Evolutionary conservation across 225 moss, liverwort and hornwort genomes (phyloP).

Genomic region (Physcomitrium patens): DNA sequence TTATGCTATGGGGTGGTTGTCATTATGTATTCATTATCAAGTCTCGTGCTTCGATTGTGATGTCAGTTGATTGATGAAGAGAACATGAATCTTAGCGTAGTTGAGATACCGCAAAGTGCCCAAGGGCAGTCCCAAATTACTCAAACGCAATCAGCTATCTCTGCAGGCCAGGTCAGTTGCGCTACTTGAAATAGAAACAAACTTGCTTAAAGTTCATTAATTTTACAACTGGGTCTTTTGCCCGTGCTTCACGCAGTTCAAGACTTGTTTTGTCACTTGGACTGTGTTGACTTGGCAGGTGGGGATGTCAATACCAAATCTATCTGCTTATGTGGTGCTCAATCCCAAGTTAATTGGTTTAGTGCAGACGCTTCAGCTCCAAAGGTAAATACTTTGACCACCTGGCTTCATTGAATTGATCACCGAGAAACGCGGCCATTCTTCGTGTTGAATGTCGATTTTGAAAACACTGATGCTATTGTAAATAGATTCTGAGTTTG

Average conservation of each 20-base stretch:
- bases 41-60: conserved; percentile 33
- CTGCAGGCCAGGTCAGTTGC: conserved; percentile 50
- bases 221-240: conserved; percentile 7
- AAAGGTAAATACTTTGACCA: conserved; percentile 52
- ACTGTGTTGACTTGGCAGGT: conserved; percentile 61
- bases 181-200: conserved; percentile 14
- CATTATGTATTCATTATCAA: conserved; percentile 32
- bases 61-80: conserved; percentile 70
- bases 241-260: conserved; percentile 17
- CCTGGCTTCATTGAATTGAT: conserved; percentile 22
- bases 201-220: conserved; percentile 12
- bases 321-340: conserved; percentile 76
- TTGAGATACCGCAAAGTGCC: conserved; percentile 54
- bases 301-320: conserved; percentile 83
- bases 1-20: conserved; percentile 11
- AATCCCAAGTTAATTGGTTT: conserved; percentile 81
- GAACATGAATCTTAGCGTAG: conserved; percentile 51
- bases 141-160: conserved; percentile 49
- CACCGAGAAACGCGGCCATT: background rate
- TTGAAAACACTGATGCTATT: conserved; percentile 8
- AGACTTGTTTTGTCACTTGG: conserved; percentile 31
- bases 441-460: background rate
- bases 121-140: conserved; percentile 58
- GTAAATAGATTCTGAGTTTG: background rate
- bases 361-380: conserved; percentile 78